Evolutionary conservation across 352 stramenopile species (phyloP), one percentile per base, ranked within the genome.

Genomic region (Globisporangium sylvaticum): DNA sequence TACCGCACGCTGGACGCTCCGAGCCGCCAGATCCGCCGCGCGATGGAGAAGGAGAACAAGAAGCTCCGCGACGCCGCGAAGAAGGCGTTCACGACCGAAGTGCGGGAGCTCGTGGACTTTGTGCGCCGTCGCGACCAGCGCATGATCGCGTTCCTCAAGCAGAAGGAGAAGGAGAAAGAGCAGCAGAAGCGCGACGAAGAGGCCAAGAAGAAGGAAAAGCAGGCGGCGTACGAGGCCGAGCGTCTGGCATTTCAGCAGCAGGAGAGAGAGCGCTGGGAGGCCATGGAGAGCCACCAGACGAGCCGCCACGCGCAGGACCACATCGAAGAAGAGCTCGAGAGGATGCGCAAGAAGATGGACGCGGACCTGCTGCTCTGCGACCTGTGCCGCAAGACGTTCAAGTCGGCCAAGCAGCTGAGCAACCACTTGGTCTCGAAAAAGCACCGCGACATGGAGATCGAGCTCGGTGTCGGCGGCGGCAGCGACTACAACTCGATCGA

Each of bases 21-120:
- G 37, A 96, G 76, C 27, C 81, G 88, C 25, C 69, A 90, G 60
- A 82, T 96, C 50, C 76, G 88, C 22, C 81, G 88, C 39, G 82
- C 85, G 3, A 94, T 94, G 87, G 88, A 96, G 62, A 96, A 96
- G 68, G 88, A 94, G 64, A 96, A 96, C 71, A 91, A 91, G 58
- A 94, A 94, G 72, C 70, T 91, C n/a, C 84, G 88, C 9, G 86
- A 96, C 58, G 71, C 74, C 22, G 88, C 81, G 14, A 89, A 86
- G 59, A 92, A 92, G 57, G 81, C 78, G 20, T 96, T 92, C 68
- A 92, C 75, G 14, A 78, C 73, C 27, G 80, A 94, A 63, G 88
- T 96, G 31, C 83, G 88, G 6, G 81, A 92, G 58, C 79, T 96
- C 2, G 86, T 92, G 48, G 86, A 96, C 55, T 96, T 92, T 71